Conservation (phyloP, 139 green algal species). For the Coelastrella sp. region DNA sequence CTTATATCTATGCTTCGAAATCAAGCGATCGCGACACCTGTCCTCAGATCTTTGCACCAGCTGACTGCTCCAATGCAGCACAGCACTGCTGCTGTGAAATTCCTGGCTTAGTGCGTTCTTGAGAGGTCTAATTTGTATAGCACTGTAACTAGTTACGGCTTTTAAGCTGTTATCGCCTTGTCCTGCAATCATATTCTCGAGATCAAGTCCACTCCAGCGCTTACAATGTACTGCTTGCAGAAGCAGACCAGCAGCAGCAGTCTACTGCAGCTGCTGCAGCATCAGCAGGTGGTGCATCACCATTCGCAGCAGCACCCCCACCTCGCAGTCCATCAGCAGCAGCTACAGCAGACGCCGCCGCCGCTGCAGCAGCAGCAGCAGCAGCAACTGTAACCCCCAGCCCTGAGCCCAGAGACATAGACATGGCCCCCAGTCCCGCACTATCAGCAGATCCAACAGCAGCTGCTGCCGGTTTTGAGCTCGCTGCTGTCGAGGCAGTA, state of each 20-base stretch:
- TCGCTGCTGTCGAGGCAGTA: not conserved
- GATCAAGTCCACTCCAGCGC: too few relatives aligned
- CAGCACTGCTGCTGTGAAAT: too few relatives aligned
- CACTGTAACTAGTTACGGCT: too few relatives aligned
- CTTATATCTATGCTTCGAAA: too few relatives aligned
- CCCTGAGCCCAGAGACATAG: not conserved
- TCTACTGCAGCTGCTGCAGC: not conserved
- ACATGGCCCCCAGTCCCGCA: not conserved
- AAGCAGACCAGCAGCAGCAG: not conserved
- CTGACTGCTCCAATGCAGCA: too few relatives aligned
- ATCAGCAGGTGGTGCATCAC: constrained; percentile 5
- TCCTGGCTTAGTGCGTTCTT: too few relatives aligned
- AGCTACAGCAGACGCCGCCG: constrained; percentile 3
- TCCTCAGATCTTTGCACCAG: too few relatives aligned
- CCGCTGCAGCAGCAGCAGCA: constrained; percentile 4
- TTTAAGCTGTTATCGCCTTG: too few relatives aligned
- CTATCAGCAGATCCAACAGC: not conserved
- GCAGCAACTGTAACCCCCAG: not conserved
- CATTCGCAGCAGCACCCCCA: constrained; percentile 20
- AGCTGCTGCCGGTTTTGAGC: not conserved
- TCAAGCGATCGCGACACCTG: too few relatives aligned
- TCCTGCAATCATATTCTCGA: too few relatives aligned
- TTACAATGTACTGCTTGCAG: not conserved
- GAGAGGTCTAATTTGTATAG: too few relatives aligned
- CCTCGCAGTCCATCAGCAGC: not conserved